These are phyloP conservation scores for Botrytis paeoniae DNA, from an alignment of 2,329 filamentous ascomycete genomes.

Conservation along the genomic window DNA sequence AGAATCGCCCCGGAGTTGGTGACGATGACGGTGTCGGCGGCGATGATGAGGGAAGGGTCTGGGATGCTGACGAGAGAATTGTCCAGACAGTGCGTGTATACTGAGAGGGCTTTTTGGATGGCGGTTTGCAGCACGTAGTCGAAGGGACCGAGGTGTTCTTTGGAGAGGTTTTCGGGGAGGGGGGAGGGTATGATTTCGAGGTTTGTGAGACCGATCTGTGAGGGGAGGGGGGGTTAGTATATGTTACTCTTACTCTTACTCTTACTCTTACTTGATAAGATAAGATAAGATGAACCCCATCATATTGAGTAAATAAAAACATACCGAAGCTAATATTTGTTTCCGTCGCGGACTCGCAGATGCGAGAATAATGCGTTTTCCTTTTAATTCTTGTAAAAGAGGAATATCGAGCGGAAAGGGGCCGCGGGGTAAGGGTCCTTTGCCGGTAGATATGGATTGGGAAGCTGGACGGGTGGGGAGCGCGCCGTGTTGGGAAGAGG, in stretches of 20 bases:
- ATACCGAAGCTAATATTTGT: slow-evolving; percentile 71
- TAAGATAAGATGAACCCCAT: too few relatives aligned
- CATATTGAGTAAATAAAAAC: too few relatives aligned
- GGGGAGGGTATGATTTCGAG: slow-evolving; percentile 82
- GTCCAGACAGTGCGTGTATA: slow-evolving; percentile 46
- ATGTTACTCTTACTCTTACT: too few relatives aligned
- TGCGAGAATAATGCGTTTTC: slow-evolving; percentile 81
- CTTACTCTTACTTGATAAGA: too few relatives aligned
- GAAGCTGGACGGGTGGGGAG: slow-evolving; percentile 26
- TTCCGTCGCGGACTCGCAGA: slow-evolving; percentile 83
- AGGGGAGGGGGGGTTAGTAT: neutral
- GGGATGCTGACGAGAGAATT: slow-evolving; percentile 40
- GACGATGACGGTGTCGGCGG: slow-evolving; percentile 88
- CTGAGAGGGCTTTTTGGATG: slow-evolving; percentile 74
- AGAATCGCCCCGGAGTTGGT: slow-evolving; percentile 72
- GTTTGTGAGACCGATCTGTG: slow-evolving; percentile 77
- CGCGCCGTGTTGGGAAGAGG: slow-evolving; percentile 30
- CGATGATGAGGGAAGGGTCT: slow-evolving; percentile 82
- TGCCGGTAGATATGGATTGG: slow-evolving; percentile 20
- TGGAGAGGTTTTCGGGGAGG: slow-evolving; percentile 81
- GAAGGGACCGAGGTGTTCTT: slow-evolving; percentile 68
- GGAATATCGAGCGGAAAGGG: slow-evolving; percentile 75
- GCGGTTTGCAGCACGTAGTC: slow-evolving; percentile 92
- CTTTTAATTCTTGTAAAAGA: slow-evolving; percentile 70
- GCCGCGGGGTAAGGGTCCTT: slow-evolving; percentile 37